Base-by-base conservation (phyloP, 129 eudicot genomes). In the Flaveria linearis region DNA sequence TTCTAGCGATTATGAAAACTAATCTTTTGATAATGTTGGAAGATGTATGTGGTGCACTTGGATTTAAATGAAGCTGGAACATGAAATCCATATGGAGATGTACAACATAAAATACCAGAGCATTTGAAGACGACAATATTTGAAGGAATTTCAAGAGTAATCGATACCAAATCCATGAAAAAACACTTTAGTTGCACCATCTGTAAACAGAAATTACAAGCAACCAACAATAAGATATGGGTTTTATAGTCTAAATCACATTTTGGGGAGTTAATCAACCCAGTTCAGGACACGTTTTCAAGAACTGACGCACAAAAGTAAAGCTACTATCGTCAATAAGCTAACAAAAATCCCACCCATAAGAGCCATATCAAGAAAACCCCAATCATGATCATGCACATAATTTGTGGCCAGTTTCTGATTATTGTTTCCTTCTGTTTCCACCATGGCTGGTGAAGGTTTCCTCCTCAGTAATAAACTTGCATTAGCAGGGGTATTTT, bases 331-430 rank as follows among this genome's bases (percentile, higher is more conserved):
- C 53, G 80, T 88, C 67, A 88, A 78, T 50, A 91, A 81, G 89
- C 98, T 91, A 58, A 83, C 36, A 70, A 87, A 15, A 25, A 89
- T 72, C 68, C 90, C 98, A 68, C 83, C 85, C 25, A 89, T 53
- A 69, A 94, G 90, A 75, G 85, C 85, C 26, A 41, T 82, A 81
- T 94, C 97, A 70, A 88, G 82, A 57, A 75, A 52, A 85, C 76
- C 81, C 96, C 90, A 91, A 46, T 71, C 75, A 41, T 39, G 55
- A 57, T 55, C 65, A 25, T 16, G 52, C 64, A 5, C 47, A 42
- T 53, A 43, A 18, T 69, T 58, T 9, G 36, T n/a, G 9, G 22
- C 73, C 50, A 30, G 36, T 60, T 77, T 80, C 77, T 71, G 84
- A 70, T 68, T 81, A 3, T 53, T 62, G 11, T 78, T 75, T 8